Evolutionary conservation across 2,329 filamentous ascomycete species (phyloP), one percentile per base, ranked within the genome.

Genomic region (Trichoderma koningii): DNA sequence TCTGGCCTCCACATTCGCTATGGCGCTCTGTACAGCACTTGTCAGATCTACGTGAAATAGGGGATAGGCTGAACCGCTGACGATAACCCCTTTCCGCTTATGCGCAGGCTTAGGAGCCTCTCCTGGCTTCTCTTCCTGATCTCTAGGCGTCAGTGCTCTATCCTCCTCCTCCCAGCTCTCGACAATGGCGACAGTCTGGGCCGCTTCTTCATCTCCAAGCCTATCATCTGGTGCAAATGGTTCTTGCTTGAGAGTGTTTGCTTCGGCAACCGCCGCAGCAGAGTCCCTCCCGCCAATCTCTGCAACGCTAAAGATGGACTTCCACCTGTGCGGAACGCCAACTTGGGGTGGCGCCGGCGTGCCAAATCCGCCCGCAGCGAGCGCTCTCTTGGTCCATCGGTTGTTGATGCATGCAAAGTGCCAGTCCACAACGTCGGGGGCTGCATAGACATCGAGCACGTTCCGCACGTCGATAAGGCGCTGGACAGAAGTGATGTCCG

Each of bases 1-100:
- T 60, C 83, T 78, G 0, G 81, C 83, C 76, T 92, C 86, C 0
- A 91, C 85, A 70, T 96, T 96, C 34, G 89, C 87, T 71, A 97
- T 86, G 3, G 93, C 94, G 71, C 89, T 92, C 76, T 97, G 91
- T 70, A 98, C 78, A 7, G 95, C 95, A 72, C 89, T 93, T 4
- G 92, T 95, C 59, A 98, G 79, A 75, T 98, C 95, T 61, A 97
- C 86, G 74, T 99, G 95, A 85, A 99, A 98, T 70, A 97, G 85
- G 5, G 95, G 94, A 70, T 91, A 81, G 76, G 96, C 95, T 68
- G 96, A 80, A n/a, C 94, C 91, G 69, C 93, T 89, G 17, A 98
- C 88, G 5, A 91, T 84, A 1, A 90, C 88, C 30, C 74, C 83
- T 70, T 81, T 83, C 72, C 82, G 82, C 63, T 76, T 79, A 41